Evolutionary conservation across 371 early-diverging fungal species (phyloP).

Genomic region (Syncephalastrum monosporum): DNA sequence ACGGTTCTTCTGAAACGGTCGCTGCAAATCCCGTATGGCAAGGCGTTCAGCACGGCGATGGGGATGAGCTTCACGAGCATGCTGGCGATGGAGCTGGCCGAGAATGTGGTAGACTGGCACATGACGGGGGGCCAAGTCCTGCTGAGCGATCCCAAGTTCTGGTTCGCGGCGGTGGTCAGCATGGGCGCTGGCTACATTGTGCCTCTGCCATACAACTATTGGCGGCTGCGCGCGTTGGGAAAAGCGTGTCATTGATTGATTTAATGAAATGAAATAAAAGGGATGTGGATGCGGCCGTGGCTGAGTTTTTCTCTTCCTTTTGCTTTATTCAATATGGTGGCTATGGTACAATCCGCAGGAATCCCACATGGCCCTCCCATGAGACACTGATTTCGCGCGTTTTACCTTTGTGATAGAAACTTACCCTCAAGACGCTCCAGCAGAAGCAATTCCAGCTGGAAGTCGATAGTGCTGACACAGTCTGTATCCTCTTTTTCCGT

Average conservation of each 20-base stretch:
- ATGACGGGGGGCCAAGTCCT: conserved; percentile 52
- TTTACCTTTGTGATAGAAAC: conserved; percentile 41
- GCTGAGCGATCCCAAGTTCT: conserved; percentile 46
- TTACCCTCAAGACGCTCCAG: conserved; percentile 90
- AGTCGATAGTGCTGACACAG: conserved; percentile 74
- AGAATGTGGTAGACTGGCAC: conserved; percentile 53
- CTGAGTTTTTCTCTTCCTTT: neutral
- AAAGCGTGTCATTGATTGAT: conserved; percentile 40
- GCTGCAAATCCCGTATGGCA: conserved; percentile 32
- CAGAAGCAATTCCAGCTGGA: conserved; percentile 82
- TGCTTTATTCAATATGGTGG: conserved; percentile 6
- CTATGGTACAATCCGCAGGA: conserved; percentile 4
- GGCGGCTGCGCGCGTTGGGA: conserved; percentile 51
- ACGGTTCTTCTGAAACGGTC: conserved; percentile 44
- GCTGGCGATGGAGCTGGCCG: conserved; percentile 57
- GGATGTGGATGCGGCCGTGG: no score
- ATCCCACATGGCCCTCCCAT: neutral
- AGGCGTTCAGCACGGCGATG: conserved; percentile 55
- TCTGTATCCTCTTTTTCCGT: conserved; percentile 22
- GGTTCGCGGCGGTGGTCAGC: conserved; percentile 44
- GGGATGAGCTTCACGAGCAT: conserved; percentile 61
- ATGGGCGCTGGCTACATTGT: conserved; percentile 49
- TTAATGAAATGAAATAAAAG: no score
- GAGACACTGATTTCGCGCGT: neutral
- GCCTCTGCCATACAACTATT: conserved; percentile 57